Percentiles rank a stretch among this genome's conserved stretches.
Evolutionary conservation across 371 early-diverging fungal species (phyloP).

Genomic region (Fennellomyces sp.): DNA sequence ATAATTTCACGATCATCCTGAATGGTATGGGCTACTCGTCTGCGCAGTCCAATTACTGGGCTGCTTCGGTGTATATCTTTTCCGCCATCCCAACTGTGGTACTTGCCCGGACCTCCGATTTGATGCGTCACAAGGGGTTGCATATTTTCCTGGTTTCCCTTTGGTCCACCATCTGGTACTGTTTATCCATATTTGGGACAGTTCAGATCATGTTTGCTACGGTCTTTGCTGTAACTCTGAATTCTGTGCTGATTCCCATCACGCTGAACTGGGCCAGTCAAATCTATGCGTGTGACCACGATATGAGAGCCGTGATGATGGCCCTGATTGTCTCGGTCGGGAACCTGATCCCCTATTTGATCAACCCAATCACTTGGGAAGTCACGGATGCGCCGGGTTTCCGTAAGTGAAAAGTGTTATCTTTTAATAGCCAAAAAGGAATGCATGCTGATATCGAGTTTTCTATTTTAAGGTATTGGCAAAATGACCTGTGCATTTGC

Average conservation of each 20-base stretch:
- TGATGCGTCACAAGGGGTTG: background rate
- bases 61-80: constrained; percentile 1
- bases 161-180: constrained; percentile 6
- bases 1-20: constrained; percentile 7
- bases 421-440: background rate
- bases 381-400: constrained; percentile 9
- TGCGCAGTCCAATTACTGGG: background rate
- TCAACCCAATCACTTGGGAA: constrained; percentile 7
- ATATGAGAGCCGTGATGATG: constrained; percentile 1
- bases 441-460: background rate
- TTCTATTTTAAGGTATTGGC: background rate
- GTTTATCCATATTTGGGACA: background rate
- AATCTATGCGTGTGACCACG: constrained; percentile 12
- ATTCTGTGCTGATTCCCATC: background rate
- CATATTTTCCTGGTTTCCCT: constrained; percentile 6
- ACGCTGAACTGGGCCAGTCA: constrained; percentile 1
- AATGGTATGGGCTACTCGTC: constrained; percentile 8
- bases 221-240: background rate
- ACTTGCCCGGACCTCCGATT: constrained; percentile 3
- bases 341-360: constrained; percentile 3
- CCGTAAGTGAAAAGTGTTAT: constrained; percentile 1
- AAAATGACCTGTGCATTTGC: background rate
- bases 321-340: constrained; percentile 5
- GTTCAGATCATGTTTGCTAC: background rate
- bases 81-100: background rate